phyloP scores from a whole-genome alignment of 257 asterid genomes.

The Cruciata laevipes region DNA sequence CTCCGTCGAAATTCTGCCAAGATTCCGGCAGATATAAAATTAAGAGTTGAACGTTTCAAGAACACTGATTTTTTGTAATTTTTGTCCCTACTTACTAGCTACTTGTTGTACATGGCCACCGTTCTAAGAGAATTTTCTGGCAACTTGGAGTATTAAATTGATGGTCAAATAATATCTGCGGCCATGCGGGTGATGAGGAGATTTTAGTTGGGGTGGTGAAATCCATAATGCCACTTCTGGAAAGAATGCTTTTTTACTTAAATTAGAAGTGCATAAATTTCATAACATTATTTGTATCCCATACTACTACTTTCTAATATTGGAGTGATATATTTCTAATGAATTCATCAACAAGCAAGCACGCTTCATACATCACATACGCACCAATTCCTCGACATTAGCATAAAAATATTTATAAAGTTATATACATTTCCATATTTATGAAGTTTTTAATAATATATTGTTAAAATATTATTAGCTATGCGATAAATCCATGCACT shows the following conservation, averaged over 20 bases:
- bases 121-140: too few species aligned
- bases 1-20: too few species aligned
- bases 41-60: neutral
- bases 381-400: too few species aligned
- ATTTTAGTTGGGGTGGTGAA: neutral
- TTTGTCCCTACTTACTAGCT: conserved; percentile 3
- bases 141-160: too few species aligned
- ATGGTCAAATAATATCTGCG: too few species aligned
- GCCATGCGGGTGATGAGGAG: neutral
- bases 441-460: neutral
- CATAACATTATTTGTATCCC: neutral
- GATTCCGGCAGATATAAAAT: too few species aligned
- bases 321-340: neutral
- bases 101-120: too few species aligned
- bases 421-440: neutral
- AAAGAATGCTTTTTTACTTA: neutral
- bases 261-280: conserved; percentile 11
- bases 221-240: neutral
- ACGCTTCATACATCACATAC: too few species aligned
- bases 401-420: too few species aligned
- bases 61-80: neutral
- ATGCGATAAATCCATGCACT: too few species aligned
- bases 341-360: too few species aligned
- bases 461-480: too few species aligned
- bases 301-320: neutral